These are phyloP conservation scores for Blastocystis sp. DNA, from an alignment of 352 stramenopile species.

Conservation along the genomic window DNA sequence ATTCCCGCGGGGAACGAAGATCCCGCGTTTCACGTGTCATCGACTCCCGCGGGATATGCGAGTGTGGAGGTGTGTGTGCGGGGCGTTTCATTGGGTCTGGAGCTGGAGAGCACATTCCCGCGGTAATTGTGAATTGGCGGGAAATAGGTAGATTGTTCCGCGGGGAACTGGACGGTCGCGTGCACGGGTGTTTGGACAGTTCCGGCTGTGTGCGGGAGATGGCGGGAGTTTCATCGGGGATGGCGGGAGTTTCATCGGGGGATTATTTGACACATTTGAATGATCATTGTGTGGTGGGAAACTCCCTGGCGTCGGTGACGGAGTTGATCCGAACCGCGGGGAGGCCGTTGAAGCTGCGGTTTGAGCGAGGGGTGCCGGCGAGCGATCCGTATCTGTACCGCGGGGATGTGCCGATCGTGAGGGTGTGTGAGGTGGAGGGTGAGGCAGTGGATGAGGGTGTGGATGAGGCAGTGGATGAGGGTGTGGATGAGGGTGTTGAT, in stretches of 20 bases:
- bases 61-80: background rate
- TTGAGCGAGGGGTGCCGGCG: background rate
- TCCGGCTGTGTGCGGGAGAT: slow-evolving; percentile 5
- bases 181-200: slow-evolving; percentile 31
- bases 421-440: slow-evolving; percentile 15
- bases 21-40: too few relatives aligned
- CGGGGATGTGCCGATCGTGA: background rate
- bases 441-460: background rate
- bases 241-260: background rate
- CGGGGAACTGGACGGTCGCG: background rate
- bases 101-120: slow-evolving; percentile 38
- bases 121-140: background rate
- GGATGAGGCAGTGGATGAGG: background rate
- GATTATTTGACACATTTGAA: slow-evolving; percentile 33
- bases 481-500: slow-evolving; percentile 9
- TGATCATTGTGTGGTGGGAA: slow-evolving; percentile 37
- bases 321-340: slow-evolving; percentile 14
- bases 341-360: slow-evolving; percentile 1
- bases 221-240: background rate
- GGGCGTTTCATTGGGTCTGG: background rate
- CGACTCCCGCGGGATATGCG: too few relatives aligned
- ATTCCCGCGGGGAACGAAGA: too few relatives aligned
- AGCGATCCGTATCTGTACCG: slow-evolving; percentile 34
- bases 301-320: slow-evolving; percentile 25
- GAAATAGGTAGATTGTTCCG: background rate